Evolutionary conservation across 2,329 filamentous ascomycete species (phyloP).

Genomic region (Bimuria novae-zelandiae): DNA sequence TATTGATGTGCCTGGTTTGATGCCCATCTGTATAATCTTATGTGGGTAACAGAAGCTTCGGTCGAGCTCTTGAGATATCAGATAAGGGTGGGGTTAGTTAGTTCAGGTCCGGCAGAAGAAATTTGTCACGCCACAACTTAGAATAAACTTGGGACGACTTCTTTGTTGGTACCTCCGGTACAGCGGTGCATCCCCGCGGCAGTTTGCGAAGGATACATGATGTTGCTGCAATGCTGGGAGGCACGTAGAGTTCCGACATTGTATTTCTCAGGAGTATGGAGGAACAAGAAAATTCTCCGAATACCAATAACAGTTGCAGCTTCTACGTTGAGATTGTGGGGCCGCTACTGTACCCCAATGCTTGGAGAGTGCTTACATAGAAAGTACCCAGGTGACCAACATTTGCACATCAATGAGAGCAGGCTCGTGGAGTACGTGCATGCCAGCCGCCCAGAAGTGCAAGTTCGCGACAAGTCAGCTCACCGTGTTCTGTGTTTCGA

Average conservation of each 20-base stretch:
- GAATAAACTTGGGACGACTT: slow-evolving; percentile 1
- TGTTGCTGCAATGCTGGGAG: too few species aligned
- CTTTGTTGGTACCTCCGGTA: too few species aligned
- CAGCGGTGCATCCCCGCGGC: too few species aligned
- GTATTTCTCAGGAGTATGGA: too few species aligned
- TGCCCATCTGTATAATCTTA: not conserved
- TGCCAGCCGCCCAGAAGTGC: not conserved
- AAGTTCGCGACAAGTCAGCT: not conserved
- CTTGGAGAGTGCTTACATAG: too few species aligned
- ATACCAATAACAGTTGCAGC: not conserved
- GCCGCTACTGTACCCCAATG: slow-evolving; percentile 6
- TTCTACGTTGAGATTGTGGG: not conserved
- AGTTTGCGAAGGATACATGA: too few species aligned
- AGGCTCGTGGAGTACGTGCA: too few species aligned
- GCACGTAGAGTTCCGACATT: too few species aligned
- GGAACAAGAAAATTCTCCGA: too few species aligned
- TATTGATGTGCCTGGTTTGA: too few species aligned
- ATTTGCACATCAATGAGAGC: too few species aligned
- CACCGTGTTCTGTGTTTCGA: slow-evolving; percentile 3
- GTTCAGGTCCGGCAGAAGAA: not conserved
- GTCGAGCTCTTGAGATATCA: not conserved
- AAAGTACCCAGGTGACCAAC: not conserved
- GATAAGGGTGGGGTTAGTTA: slow-evolving; percentile 5
- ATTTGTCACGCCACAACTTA: not conserved
- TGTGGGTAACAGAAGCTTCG: not conserved